Percentiles rank a stretch among this genome's conserved stretches.
Evolutionary conservation across 2,329 filamentous ascomycete genomes (phyloP).

Genomic region (Talaromyces sp.): DNA sequence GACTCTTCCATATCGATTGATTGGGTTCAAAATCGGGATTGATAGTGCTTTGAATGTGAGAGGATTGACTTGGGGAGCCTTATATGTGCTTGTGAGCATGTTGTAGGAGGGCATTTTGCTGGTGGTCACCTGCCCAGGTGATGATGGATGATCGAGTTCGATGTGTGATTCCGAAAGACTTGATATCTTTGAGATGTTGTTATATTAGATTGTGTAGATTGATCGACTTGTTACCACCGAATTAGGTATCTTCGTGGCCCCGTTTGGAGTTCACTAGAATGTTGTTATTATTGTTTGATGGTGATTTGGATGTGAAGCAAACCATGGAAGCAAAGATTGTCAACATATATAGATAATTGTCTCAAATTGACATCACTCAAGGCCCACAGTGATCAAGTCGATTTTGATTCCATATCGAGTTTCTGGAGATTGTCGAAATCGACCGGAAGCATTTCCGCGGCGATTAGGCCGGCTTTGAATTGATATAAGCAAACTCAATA

Average conservation of each 20-base stretch:
- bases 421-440: neutral
- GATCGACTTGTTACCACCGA: neutral
- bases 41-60: constrained; percentile 78
- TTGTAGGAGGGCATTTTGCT: constrained; percentile 21
- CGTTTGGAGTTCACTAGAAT: neutral
- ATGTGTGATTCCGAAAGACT: neutral
- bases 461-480: constrained; percentile 1
- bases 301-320: neutral
- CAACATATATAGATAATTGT: neutral
- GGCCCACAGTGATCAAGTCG: neutral
- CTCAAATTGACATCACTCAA: neutral
- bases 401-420: neutral
- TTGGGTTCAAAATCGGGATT: constrained; percentile 72
- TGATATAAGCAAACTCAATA: constrained; percentile 5
- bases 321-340: neutral
- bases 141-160: neutral
- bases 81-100: constrained; percentile 29
- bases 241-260: neutral
- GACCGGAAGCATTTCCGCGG: constrained; percentile 10
- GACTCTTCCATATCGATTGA: constrained; percentile 77
- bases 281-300: neutral
- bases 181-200: neutral
- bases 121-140: neutral
- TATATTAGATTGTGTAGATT: neutral
- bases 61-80: constrained; percentile 71